Percentiles rank a stretch among this genome's conserved stretches.
Evolutionary conservation across 2,329 filamentous ascomycete species (phyloP).

Genomic region (Cytospora paraplurivora): DNA sequence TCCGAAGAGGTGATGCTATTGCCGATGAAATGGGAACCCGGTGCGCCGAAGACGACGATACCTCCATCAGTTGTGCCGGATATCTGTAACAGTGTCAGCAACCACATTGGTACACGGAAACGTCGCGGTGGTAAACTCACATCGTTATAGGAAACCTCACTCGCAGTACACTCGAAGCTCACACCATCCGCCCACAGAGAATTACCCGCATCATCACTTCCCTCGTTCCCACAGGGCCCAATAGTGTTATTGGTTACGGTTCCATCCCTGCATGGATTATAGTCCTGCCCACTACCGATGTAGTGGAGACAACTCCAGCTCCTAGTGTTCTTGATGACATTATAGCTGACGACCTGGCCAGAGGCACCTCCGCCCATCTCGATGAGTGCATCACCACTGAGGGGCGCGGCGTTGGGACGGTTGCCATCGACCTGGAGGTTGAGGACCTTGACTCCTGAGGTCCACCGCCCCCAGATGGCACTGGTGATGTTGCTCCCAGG

Average conservation of each 20-base stretch:
- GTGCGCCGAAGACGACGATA: slow-evolving; percentile 35
- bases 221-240: slow-evolving; percentile 34
- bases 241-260: slow-evolving; percentile 33
- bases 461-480: slow-evolving; percentile 30
- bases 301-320: slow-evolving; percentile 35
- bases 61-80: slow-evolving; percentile 33
- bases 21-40: slow-evolving; percentile 31
- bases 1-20: slow-evolving; percentile 33
- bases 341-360: slow-evolving; percentile 32
- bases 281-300: slow-evolving; percentile 33
- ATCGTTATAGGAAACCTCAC: slow-evolving; percentile 31
- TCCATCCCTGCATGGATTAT: slow-evolving; percentile 32
- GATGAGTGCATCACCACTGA: slow-evolving; percentile 34
- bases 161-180: slow-evolving; percentile 34
- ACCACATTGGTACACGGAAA: not conserved
- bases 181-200: slow-evolving; percentile 33
- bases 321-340: slow-evolving; percentile 31
- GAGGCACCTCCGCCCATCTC: slow-evolving; percentile 33
- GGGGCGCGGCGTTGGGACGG: slow-evolving; percentile 31
- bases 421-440: slow-evolving; percentile 36
- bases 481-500: slow-evolving; percentile 31
- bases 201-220: slow-evolving; percentile 30
- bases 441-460: slow-evolving; percentile 31
- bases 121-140: slow-evolving; percentile 23
- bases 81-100: slow-evolving; percentile 26